A percentile compares a stretch with the other conserved stretches of the same genome.
Evolutionary conservation across 768 basidiomycete species (phyloP).

Genomic region (Suillus hirtellus): DNA sequence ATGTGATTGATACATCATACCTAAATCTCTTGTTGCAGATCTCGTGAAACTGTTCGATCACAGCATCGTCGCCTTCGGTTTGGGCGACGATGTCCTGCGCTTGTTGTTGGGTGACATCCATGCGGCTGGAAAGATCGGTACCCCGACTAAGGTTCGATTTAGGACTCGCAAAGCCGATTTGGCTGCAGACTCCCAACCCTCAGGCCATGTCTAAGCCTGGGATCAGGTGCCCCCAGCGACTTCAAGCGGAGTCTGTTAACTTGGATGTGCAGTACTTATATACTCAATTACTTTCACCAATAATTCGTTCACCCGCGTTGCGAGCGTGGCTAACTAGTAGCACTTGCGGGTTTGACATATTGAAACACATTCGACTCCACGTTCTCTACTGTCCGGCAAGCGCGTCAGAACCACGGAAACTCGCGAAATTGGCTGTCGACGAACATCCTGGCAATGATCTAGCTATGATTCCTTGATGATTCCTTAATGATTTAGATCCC

Average conservation of each 20-base stretch:
- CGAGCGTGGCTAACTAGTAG: too few species aligned
- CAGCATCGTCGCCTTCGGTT: conserved; percentile 19
- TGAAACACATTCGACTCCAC: not conserved
- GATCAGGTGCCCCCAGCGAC: not conserved
- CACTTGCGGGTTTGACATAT: not conserved
- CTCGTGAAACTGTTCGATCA: conserved; percentile 23
- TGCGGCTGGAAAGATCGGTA: not conserved
- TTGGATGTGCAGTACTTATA: too few species aligned
- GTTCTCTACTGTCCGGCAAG: not conserved
- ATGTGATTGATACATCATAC: conserved; percentile 19
- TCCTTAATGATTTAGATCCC: not conserved
- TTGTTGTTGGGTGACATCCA: conserved; percentile 29
- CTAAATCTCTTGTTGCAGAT: conserved; percentile 31
- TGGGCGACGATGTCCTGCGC: conserved; percentile 32
- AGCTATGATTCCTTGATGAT: not conserved
- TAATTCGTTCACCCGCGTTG: too few species aligned
- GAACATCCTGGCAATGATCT: not conserved
- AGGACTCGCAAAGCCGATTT: not conserved
- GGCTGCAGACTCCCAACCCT: too few species aligned
- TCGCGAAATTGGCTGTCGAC: not conserved
- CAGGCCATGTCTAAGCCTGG: too few species aligned
- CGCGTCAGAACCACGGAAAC: not conserved
- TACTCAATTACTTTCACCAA: too few species aligned
- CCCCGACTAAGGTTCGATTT: not conserved
- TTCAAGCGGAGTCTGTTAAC: not conserved